Evolutionary conservation across 768 basidiomycete genomes (phyloP), one percentile per base, ranked within the genome.

Genomic region (Mycena rosella): DNA sequence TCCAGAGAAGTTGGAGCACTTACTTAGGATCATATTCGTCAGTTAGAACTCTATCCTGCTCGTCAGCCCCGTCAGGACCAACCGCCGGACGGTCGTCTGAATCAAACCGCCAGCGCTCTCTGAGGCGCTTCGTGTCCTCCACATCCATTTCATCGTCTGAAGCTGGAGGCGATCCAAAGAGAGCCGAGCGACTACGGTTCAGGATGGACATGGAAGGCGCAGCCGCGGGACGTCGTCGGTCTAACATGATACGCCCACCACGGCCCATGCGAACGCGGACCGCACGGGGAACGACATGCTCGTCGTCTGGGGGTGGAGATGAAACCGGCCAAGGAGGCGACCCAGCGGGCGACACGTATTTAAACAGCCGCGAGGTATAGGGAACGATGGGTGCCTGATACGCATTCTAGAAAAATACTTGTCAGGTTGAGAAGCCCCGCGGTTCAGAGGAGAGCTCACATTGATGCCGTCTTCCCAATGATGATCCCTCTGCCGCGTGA

Each of bases 391-490:
- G 83, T 3, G 89, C 82, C 75, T 96, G 92, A 74, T 92, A 96
- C 1, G 91, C 84, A 67, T 87, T 88, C 92, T 94, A n/a, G 70
- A 5, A 54, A 47, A 10, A 15, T 17, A 20, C n/a, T n/a, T n/a
- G 38, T 71, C n/a, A 67, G 51, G 49, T 22, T 56, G 30, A 52
- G 32, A 20, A 2, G 22, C 13, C 22, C 6, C 9, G 2, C 30
- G 30, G 3, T 34, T 45, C 18, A 20, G 3, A 63, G 30, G 29
- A 44, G 56, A 2, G 78, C 87, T 75, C 74, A 95, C 93, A 78
- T 97, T 96, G 70, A 95, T 86, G 56, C 86, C 83, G 74, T 98
- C 96, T 73, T 98, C 96, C 93, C 96, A 98, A 52, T 89, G 87
- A 62, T 90, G 87, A 73, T 97, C 95, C 75, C 90, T 92, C 77